A percentile compares a stretch with the other conserved stretches of the same genome.
phyloP scores from a whole-genome alignment of 331 rosid species.

The Malus hybrid region DNA sequence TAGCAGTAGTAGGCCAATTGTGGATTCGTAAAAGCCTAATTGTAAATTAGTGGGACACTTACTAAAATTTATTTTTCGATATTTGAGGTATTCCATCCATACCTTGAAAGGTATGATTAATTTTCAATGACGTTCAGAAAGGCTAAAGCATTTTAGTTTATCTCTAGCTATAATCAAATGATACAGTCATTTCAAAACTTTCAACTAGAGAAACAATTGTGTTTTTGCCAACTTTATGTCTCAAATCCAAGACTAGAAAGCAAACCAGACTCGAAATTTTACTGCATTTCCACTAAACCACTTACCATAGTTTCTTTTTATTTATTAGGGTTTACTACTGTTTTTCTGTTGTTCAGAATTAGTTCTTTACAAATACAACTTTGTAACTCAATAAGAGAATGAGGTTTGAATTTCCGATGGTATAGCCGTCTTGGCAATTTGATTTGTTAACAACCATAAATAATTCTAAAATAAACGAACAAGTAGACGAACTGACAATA shows the following conservation, averaged over 20 bases:
- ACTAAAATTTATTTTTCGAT: too few relatives aligned
- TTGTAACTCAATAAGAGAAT: background rate
- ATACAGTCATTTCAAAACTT: too few relatives aligned
- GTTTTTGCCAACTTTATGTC: accelerated
- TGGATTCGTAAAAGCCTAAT: too few relatives aligned
- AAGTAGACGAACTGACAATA: background rate
- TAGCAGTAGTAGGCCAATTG: too few relatives aligned
- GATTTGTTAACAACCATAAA: too few relatives aligned
- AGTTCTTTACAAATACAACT: background rate
- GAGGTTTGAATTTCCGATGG: background rate
- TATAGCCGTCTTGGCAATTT: background rate
- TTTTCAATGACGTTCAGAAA: accelerated
- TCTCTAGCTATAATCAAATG: accelerated
- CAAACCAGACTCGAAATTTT: too few relatives aligned
- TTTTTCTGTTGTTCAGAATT: background rate
- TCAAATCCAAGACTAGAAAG: accelerated
- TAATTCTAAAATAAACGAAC: background rate
- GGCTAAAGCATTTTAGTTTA: accelerated
- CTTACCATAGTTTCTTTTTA: too few relatives aligned
- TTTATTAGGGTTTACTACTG: background rate
- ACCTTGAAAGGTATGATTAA: background rate
- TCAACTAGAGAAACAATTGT: too few relatives aligned
- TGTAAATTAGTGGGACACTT: too few relatives aligned
- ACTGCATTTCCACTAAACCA: accelerated
- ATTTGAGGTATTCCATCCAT: too few relatives aligned